Evolutionary conservation across 75 land plant genomes (phyloP), one percentile per base, ranked within the genome.

Genomic region (Picea sitchensis): DNA sequence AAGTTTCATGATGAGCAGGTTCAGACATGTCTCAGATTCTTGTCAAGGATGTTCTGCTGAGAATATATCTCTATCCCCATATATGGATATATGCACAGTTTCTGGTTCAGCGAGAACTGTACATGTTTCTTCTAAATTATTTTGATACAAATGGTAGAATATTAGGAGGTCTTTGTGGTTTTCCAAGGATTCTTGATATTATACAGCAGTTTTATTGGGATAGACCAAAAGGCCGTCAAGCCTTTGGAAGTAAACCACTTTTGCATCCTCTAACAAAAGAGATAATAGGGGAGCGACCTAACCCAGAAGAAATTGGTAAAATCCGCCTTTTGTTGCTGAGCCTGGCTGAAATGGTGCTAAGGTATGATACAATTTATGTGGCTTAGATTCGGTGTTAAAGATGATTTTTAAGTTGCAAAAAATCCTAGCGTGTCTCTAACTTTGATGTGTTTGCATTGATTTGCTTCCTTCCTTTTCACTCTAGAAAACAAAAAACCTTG

Each of bases 181-280:
- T 95, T 58, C 95, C 99, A 17, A 85, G 81, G 71, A 87, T 95
- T 30, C 78, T 98, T 79, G 98, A 98, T 80, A 82, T 95, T 17
- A 88, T 98, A 79, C 84, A 85, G 65, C 89, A 90, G 59, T 95
- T 91, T 85, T 98, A 98, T 77, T 98, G 94, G 89, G 98, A 92
- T 78, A 87, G 80, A 75, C 77, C 90, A 11, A 91, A 90, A 68
- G 56, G 44, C 75, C 82, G 81, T 20, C 80, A 51, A 74, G 84
- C 86, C 60, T 65, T 82, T 83, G 91, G 87, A 54, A 77, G 79
- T 60, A 93, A 89, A 61, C 88, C 83, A 61, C 86, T 84, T 81
- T 67, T 87, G 74, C 89, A 92, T 87, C 87, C 91, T 47, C 63
- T 85, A 65, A 88, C 91, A 9, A 83, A 82, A 54, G 76, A 84